phyloP scores from a whole-genome alignment of 2,329 filamentous ascomycete genomes.

The Hypoxylon sp. region DNA sequence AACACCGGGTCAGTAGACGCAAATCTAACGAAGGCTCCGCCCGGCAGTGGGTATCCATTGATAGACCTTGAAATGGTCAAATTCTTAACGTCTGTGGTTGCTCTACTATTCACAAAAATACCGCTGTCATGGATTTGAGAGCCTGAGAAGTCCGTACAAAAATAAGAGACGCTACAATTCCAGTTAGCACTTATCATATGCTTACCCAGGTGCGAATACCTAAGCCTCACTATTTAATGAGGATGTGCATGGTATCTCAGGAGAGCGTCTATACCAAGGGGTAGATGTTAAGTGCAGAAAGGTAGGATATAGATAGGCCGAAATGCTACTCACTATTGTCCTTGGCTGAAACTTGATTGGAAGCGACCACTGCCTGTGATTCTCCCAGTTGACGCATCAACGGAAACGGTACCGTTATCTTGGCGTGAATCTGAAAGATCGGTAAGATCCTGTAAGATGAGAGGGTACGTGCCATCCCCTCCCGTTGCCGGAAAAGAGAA shows the following conservation, averaged over 20 bases:
- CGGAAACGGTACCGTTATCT: constrained; percentile 69
- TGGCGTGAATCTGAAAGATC: constrained; percentile 74
- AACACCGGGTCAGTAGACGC: constrained; percentile 67
- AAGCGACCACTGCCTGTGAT: constrained; percentile 76
- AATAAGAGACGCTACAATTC: constrained; percentile 63
- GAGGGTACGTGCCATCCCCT: constrained; percentile 63
- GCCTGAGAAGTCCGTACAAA: constrained; percentile 78
- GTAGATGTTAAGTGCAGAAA: not conserved
- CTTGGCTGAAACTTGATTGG: constrained; percentile 75
- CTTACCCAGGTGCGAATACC: not conserved
- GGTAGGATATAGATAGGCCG: not conserved
- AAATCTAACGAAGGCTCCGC: constrained; percentile 76
- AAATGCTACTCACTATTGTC: constrained; percentile 61
- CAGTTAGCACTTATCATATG: constrained; percentile 12
- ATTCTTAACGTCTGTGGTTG: constrained; percentile 63
- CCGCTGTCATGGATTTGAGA: constrained; percentile 72
- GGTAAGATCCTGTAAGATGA: constrained; percentile 76
- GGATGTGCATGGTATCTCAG: not conserved
- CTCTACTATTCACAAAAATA: constrained; percentile 72
- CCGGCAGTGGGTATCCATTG: constrained; percentile 69
- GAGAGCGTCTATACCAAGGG: not conserved
- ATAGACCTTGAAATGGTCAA: constrained; percentile 65
- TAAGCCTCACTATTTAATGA: not conserved
- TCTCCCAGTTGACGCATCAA: constrained; percentile 70
- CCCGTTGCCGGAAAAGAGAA: constrained; percentile 71